phyloP scores from a whole-genome alignment of 768 basidiomycete genomes.

The Lentinula edodes region DNA sequence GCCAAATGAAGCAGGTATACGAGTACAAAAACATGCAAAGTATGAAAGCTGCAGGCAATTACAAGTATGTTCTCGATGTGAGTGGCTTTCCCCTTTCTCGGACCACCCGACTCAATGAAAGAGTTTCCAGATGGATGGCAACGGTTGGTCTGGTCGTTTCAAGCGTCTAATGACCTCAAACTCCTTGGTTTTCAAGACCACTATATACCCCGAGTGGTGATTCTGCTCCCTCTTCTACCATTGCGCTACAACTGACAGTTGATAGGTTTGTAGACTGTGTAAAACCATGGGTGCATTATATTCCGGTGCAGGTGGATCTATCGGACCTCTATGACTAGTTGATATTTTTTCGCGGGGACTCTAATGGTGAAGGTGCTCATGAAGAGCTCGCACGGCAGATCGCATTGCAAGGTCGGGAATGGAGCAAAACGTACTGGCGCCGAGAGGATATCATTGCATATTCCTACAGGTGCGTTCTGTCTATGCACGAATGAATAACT shows the following conservation, averaged over 20 bases:
- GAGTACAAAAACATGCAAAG: slow-evolving; percentile 38
- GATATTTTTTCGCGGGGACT: slow-evolving; percentile 65
- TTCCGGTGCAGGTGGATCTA: slow-evolving; percentile 59
- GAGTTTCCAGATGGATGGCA: slow-evolving; percentile 40
- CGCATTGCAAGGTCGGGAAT: slow-evolving; percentile 47
- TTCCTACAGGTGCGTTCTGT: slow-evolving; percentile 41
- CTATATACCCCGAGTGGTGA: slow-evolving; percentile 63
- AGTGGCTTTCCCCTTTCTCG: slow-evolving; percentile 15
- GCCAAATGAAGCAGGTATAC: slow-evolving; percentile 36
- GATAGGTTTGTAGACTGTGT: slow-evolving; percentile 47
- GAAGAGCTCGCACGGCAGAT: slow-evolving; percentile 54
- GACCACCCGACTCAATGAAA: background rate
- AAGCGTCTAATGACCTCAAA: slow-evolving; percentile 56
- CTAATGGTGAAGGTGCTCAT: slow-evolving; percentile 45
- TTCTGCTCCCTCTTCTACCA: background rate
- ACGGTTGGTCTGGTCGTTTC: slow-evolving; percentile 62
- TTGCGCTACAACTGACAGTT: background rate
- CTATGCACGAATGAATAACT: background rate
- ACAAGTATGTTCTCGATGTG: slow-evolving; percentile 59
- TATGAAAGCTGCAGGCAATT: slow-evolving; percentile 36
- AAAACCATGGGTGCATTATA: slow-evolving; percentile 67
- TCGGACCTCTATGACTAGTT: slow-evolving; percentile 66
- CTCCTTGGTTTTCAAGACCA: slow-evolving; percentile 57
- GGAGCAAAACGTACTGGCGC: slow-evolving; percentile 57
- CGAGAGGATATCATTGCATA: slow-evolving; percentile 57